Evolutionary conservation across 78 protist species (phyloP).

Genomic region (Neovahlkampfia damariscottae): DNA sequence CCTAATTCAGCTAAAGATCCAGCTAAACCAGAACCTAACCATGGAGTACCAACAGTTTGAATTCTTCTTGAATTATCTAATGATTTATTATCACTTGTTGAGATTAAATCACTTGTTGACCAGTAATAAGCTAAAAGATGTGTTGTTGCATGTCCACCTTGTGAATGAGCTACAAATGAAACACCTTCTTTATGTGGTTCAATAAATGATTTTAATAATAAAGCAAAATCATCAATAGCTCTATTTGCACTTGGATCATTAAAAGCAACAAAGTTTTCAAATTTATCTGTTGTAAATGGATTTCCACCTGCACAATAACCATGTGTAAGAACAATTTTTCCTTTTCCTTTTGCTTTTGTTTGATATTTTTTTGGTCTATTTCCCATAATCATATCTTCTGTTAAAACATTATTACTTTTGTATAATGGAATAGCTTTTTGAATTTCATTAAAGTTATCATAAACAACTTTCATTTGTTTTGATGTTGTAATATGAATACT

Average conservation of each 20-base stretch:
- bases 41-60: constrained; percentile 4
- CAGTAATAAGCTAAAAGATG: neutral
- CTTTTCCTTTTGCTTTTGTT: too few species aligned
- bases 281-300: neutral
- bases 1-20: neutral
- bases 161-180: neutral
- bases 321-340: neutral
- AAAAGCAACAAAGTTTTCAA: neutral
- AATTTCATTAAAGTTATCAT: neutral
- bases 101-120: neutral
- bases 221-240: neutral
- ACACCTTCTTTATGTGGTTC: neutral
- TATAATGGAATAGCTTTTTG: neutral
- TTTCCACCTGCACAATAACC: neutral
- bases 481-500: neutral
- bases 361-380: neutral
- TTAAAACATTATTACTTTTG: neutral
- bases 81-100: too few species aligned
- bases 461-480: neutral
- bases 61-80: neutral
- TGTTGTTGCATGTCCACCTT: neutral
- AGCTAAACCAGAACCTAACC: neutral
- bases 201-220: neutral
- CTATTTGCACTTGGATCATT: neutral
- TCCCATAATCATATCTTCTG: neutral